Percentiles rank a stretch among this genome's conserved stretches.
phyloP scores from a whole-genome alignment of 2,329 filamentous ascomycete species.

The Calycina herbarum region DNA sequence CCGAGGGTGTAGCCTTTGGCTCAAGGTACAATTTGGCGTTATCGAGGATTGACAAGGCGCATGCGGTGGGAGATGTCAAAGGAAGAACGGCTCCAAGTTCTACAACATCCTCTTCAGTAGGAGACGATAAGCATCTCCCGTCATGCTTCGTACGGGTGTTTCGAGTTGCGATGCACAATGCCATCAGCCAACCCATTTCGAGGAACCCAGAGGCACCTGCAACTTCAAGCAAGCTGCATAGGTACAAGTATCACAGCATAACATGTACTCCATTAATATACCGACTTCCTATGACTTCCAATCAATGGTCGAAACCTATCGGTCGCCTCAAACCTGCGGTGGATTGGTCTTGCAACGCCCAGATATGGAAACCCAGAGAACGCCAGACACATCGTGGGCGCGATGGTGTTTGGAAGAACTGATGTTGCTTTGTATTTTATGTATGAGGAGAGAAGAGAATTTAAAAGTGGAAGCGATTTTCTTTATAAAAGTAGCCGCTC shows the following conservation, averaged over 20 bases:
- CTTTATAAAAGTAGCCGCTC: not conserved
- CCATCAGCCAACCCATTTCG: not conserved
- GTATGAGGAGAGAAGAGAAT: slow-evolving; percentile 4
- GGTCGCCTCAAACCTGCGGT: slow-evolving; percentile 41
- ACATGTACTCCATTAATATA: slow-evolving; percentile 13
- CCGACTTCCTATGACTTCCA: slow-evolving; percentile 40
- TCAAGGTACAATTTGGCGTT: slow-evolving; percentile 63
- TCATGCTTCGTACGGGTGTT: not conserved
- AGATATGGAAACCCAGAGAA: slow-evolving; percentile 29
- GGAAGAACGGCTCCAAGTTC: not conserved
- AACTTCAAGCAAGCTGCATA: not conserved
- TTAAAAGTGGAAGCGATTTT: not conserved
- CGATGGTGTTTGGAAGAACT: slow-evolving; percentile 35
- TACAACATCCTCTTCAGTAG: no score
- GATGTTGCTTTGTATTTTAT: slow-evolving; percentile 32
- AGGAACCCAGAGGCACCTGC: not conserved
- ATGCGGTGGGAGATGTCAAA: not conserved
- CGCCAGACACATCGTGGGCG: slow-evolving; percentile 34
- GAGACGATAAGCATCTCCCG: not conserved
- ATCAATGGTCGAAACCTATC: slow-evolving; percentile 37
- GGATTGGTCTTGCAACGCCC: slow-evolving; percentile 37
- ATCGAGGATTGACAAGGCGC: slow-evolving; percentile 39
- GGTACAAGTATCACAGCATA: slow-evolving; percentile 1
- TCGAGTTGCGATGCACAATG: not conserved
- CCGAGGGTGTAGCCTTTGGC: slow-evolving; percentile 65